Conservation (phyloP, 805 yeast species). For the Ogataea parapolymorpha region DNA sequence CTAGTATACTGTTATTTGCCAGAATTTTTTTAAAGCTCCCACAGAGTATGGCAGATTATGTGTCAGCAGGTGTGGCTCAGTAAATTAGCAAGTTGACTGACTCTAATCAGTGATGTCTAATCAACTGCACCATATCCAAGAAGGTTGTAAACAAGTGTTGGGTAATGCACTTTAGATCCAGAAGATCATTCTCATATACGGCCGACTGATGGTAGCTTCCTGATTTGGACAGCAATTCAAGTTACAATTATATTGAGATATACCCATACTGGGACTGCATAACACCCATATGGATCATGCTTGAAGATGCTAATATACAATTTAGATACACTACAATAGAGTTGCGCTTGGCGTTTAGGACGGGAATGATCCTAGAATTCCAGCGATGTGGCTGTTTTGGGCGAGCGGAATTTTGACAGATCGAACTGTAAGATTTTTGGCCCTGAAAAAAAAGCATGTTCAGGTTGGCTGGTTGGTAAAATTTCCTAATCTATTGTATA, state of each 20-base stretch:
- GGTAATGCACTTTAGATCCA: no score
- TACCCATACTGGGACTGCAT: no score
- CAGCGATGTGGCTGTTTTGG: neutral
- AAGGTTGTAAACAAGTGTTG: neutral
- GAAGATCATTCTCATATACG: no score
- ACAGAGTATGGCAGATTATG: conserved; percentile 4
- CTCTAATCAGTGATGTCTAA: neutral
- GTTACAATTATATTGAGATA: no score
- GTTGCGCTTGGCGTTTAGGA: neutral
- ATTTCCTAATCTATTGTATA: neutral
- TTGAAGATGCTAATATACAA: neutral
- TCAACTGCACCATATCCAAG: neutral
- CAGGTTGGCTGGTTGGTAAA: neutral
- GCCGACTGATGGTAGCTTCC: no score
- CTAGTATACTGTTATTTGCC: neutral
- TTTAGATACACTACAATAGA: neutral
- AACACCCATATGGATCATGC: neutral
- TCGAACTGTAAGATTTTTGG: neutral
- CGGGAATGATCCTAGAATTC: neutral
- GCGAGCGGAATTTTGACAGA: neutral
- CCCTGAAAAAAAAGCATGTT: neutral
- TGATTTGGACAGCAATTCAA: no score
- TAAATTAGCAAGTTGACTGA: neutral
- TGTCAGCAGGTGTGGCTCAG: conserved; percentile 6
- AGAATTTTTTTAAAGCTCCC: conserved; percentile 1